Conservation (phyloP, 768 basidiomycete species). For the Exidia glandulosa region DNA sequence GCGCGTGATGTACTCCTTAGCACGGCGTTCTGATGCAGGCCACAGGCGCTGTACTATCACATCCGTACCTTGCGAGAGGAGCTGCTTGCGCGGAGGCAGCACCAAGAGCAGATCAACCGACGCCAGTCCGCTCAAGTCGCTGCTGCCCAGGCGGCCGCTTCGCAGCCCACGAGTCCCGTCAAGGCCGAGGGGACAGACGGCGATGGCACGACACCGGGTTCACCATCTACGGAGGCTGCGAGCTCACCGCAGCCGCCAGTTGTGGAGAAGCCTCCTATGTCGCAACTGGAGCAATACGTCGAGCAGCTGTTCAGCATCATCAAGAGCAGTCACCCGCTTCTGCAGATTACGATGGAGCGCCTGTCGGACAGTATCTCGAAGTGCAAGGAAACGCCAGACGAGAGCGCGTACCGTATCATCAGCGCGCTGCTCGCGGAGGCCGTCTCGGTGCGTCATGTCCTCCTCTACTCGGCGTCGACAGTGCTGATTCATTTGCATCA, state of each 20-base stretch:
- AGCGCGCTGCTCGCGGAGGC: conserved; percentile 83
- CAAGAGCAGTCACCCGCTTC: conserved; percentile 91
- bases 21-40: background rate
- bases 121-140: conserved; percentile 23
- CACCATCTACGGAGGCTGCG: conserved; percentile 11
- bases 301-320: conserved; percentile 90
- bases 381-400: conserved; percentile 82
- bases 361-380: conserved; percentile 90
- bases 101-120: conserved; percentile 28
- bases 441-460: conserved; percentile 45
- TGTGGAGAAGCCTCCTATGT: background rate
- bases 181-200: conserved; percentile 6
- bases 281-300: conserved; percentile 65
- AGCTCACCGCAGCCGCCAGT: conserved; percentile 11
- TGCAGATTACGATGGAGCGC: conserved; percentile 91
- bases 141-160: conserved; percentile 14
- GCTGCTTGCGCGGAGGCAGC: conserved; percentile 25
- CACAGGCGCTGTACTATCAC: conserved; percentile 88
- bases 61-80: conserved; percentile 78
- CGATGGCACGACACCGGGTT: conserved; percentile 10
- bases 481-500: background rate
- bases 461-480: background rate
- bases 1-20: background rate
- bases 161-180: background rate
- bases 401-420: conserved; percentile 87